Evolutionary conservation across 805 yeast species (phyloP), one percentile per base, ranked within the genome.

Genomic region (Cephaloascus albidus): DNA sequence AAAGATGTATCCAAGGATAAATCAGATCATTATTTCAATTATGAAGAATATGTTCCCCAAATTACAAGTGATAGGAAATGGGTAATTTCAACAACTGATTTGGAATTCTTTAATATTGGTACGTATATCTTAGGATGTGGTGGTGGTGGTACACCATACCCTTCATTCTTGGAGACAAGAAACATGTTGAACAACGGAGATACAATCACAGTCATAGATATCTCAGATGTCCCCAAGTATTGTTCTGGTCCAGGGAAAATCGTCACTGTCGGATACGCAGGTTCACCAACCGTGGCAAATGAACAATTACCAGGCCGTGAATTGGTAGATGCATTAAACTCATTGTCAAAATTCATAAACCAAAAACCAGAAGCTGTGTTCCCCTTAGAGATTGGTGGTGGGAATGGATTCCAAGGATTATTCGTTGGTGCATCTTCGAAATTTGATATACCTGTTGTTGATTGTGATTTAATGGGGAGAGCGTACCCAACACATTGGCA

Each of bases 21-120:
- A 10, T 26, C 35, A 4, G 18, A 19, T n/a, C 19, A 23, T 23
- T 12, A 23, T 12, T n/a, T 45, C 17, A 43, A 47, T 36, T 35
- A 40, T 32, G 40, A 39, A 31, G 10, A 27, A 5, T 65, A 65
- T 46, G 49, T 32, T 30, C 72, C 74, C 1, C 27, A 34, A 4
- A 35, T 47, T 18, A 36, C 33, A 15, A 52, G 45, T 38, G 32
- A 41, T 6, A 43, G 55, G 4, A 45, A 61, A 27, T 69, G 74
- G 74, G 36, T 55, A 4, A 38, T 68, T 17, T 53, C 64, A 3
- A 72, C 59, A 42, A 51, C 50, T 2, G 76, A 70, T 49, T 44
- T 55, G 36, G 74, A 68, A 30, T 59, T 58, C 41, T 43, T 70
- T 10, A 48, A 62, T 27, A 58, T 66, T 37, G 77, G 76, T n/a